A percentile compares a stretch with the other conserved stretches of the same genome.
These are phyloP conservation scores for Ceratobasidium theobromae DNA, from an alignment of 1,284 basidiomycete species.

Conservation along the genomic window DNA sequence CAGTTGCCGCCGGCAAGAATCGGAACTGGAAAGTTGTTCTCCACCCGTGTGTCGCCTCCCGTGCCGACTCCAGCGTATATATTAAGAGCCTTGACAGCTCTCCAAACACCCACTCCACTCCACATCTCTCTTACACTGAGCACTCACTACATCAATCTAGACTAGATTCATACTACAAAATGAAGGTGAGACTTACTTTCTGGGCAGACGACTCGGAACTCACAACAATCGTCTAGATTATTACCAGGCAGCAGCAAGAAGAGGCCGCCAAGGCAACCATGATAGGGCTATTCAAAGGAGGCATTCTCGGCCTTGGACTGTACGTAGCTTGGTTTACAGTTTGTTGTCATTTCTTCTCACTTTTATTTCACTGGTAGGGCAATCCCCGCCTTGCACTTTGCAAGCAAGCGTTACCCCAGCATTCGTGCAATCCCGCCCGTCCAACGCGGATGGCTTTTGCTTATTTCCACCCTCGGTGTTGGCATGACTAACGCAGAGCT, in stretches of 20 bases:
- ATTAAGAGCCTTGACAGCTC: not conserved
- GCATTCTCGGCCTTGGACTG: constrained; percentile 2
- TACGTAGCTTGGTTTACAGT: not conserved
- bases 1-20: constrained; percentile 27
- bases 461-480: constrained; percentile 15
- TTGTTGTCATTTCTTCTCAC: not conserved
- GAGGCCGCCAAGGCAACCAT: constrained; percentile 33
- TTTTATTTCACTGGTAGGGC: not conserved
- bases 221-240: constrained; percentile 42
- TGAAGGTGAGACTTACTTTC: constrained; percentile 5
- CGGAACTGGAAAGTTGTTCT: constrained; percentile 5
- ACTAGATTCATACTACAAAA: not conserved
- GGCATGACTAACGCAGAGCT: constrained; percentile 25
- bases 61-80: too few species aligned
- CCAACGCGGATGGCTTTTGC: constrained; percentile 7
- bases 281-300: constrained; percentile 2
- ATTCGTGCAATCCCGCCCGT: constrained; percentile 25
- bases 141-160: not conserved
- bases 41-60: not conserved
- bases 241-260: constrained; percentile 45
- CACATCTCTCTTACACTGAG: not conserved
- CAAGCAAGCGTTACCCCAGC: constrained; percentile 17
- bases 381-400: constrained; percentile 11
- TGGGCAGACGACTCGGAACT: not conserved
- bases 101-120: not conserved